A percentile compares a stretch with the other conserved stretches of the same genome.
Conservation (phyloP, 2,329 filamentous ascomycete genomes). For the Rhytidhysteron rufulum region DNA sequence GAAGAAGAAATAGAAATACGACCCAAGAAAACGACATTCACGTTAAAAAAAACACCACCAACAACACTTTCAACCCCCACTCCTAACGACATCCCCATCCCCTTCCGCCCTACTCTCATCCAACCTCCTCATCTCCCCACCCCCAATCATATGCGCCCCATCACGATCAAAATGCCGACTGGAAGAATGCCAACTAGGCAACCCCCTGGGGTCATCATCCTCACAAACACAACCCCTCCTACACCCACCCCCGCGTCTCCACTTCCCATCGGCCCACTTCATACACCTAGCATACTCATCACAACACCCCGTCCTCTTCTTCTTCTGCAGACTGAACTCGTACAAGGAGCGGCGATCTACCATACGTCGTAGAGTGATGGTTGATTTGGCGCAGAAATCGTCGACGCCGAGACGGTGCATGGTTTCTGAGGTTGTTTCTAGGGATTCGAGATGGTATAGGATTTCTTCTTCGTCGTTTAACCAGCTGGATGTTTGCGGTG, state of each 20-base stretch:
- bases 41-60: no score
- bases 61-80: no score
- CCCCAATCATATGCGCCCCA: background rate
- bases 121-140: no score
- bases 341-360: constrained; percentile 20
- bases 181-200: constrained; percentile 33
- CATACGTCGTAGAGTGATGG: constrained; percentile 26
- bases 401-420: constrained; percentile 20
- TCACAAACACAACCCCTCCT: constrained; percentile 28
- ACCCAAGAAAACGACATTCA: no score
- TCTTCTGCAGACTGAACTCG: constrained; percentile 19
- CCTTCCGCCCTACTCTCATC: no score
- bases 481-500: background rate
- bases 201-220: constrained; percentile 25
- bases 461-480: constrained; percentile 15
- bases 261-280: constrained; percentile 29
- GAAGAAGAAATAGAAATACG: no score
- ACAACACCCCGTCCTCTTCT: constrained; percentile 16
- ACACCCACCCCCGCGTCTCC: constrained; percentile 28
- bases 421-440: constrained; percentile 28
- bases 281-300: constrained; percentile 30
- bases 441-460: constrained; percentile 28
- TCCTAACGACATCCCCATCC: no score
- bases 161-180: constrained; percentile 26
- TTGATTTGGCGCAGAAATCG: constrained; percentile 29